Conservation (phyloP, 805 yeast species). For the Saccharomycopsis amapae region DNA sequence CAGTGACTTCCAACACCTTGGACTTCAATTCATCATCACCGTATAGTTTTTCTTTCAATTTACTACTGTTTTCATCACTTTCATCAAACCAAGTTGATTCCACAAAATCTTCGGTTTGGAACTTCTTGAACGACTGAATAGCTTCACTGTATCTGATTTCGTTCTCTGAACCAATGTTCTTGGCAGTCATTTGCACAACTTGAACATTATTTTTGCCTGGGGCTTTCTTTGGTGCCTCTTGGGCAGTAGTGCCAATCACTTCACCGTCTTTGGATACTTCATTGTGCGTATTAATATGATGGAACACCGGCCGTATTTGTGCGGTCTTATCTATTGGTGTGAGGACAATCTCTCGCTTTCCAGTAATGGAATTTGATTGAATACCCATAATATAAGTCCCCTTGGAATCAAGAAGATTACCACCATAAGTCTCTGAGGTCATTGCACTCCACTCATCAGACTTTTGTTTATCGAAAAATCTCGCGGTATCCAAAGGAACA, state of each 20-base stretch:
- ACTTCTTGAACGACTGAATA: conserved; percentile 50
- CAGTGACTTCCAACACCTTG: conserved; percentile 1
- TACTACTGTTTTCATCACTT: conserved; percentile 28
- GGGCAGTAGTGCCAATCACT: conserved; percentile 22
- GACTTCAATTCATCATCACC: conserved; percentile 3
- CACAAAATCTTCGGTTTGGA: conserved; percentile 50
- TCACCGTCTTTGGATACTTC: conserved; percentile 33
- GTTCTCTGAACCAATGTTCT: conserved; percentile 47
- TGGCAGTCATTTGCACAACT: conserved; percentile 73
- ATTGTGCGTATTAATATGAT: conserved; percentile 59
- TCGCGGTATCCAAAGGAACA: conserved; percentile 61
- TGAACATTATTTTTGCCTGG: conserved; percentile 34
- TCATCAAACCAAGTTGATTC: conserved; percentile 41
- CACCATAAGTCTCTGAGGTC: conserved; percentile 56
- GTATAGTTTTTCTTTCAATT: conserved; percentile 24
- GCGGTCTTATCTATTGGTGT: conserved; percentile 59
- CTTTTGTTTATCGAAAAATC: conserved; percentile 60
- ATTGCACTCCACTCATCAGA: conserved; percentile 56
- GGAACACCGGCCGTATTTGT: conserved; percentile 77
- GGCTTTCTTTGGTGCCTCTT: conserved; percentile 7
- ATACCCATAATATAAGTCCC: conserved; percentile 43
- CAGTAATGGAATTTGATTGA: conserved; percentile 7
- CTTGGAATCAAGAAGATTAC: conserved; percentile 48
- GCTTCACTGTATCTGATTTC: conserved; percentile 66
- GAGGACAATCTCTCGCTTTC: conserved; percentile 49